Percentiles rank a stretch among this genome's conserved stretches.
Evolutionary conservation across 345 rosid species (phyloP).

Genomic region (Microcos paniculata): DNA sequence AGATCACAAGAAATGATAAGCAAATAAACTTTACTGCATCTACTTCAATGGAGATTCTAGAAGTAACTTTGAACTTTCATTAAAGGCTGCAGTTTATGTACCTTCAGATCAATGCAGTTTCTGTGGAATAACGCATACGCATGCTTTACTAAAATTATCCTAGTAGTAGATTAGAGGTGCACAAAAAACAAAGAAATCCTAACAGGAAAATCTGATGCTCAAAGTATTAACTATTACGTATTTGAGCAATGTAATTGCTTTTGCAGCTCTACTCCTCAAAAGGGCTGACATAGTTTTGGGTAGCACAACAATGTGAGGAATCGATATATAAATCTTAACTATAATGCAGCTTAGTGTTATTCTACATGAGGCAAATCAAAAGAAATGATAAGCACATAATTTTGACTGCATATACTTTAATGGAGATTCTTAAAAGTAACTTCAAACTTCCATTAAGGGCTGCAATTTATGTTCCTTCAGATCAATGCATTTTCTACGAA

Average conservation of each 20-base stretch:
- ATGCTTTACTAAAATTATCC: background rate
- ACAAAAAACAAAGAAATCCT: background rate
- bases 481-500: background rate
- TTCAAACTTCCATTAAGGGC: background rate
- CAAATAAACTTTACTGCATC: background rate
- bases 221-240: too few relatives aligned
- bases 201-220: background rate
- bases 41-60: background rate
- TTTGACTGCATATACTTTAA: background rate
- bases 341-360: background rate
- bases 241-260: too few relatives aligned
- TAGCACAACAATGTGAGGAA: background rate
- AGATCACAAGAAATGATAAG: background rate
- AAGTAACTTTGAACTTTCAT: background rate
- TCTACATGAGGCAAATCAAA: background rate
- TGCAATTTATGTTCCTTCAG: background rate
- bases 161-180: background rate
- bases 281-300: slow-evolving; percentile 46
- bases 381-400: background rate
- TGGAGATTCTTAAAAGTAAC: background rate
- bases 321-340: background rate
- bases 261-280: slow-evolving; percentile 81
- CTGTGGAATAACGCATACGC: background rate
- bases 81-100: background rate
- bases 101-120: background rate